These are phyloP conservation scores for Colletotrichum lindemuthianum DNA, from an alignment of 2,329 filamentous ascomycete species.

Conservation along the genomic window DNA sequence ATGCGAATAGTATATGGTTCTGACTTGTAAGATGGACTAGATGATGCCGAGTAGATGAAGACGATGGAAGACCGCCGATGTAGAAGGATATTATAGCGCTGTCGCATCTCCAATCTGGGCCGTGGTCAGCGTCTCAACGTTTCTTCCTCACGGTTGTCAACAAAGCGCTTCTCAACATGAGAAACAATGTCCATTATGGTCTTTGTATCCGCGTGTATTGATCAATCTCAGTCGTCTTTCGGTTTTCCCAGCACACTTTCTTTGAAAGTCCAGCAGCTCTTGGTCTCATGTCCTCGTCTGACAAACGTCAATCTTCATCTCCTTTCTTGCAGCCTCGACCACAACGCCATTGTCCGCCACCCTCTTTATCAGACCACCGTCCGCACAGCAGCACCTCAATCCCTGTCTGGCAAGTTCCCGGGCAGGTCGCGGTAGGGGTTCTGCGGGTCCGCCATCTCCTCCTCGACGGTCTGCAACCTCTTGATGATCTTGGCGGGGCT, in stretches of 20 bases:
- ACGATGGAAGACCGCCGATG: too few species aligned
- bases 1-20: neutral
- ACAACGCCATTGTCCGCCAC: neutral
- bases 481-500: slow-evolving; percentile 47
- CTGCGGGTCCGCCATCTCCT: slow-evolving; percentile 22
- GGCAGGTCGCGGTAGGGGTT: slow-evolving; percentile 23
- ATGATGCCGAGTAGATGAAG: neutral
- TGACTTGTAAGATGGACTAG: neutral
- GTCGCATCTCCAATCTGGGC: too few species aligned
- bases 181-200: too few species aligned
- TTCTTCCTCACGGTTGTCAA: too few species aligned
- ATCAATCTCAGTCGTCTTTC: too few species aligned
- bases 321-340: neutral
- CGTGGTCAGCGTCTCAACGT: too few species aligned
- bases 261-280: too few species aligned
- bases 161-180: too few species aligned
- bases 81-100: too few species aligned
- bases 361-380: neutral
- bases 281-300: too few species aligned
- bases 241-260: too few species aligned
- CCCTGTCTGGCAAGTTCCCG: slow-evolving; percentile 12
- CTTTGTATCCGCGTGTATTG: too few species aligned
- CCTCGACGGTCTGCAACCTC: slow-evolving; percentile 27
- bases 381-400: neutral
- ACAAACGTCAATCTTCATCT: neutral